These are phyloP conservation scores for Nakaseomyces nivariensis DNA, from an alignment of 1,139 yeast species.

Conservation along the genomic window DNA sequence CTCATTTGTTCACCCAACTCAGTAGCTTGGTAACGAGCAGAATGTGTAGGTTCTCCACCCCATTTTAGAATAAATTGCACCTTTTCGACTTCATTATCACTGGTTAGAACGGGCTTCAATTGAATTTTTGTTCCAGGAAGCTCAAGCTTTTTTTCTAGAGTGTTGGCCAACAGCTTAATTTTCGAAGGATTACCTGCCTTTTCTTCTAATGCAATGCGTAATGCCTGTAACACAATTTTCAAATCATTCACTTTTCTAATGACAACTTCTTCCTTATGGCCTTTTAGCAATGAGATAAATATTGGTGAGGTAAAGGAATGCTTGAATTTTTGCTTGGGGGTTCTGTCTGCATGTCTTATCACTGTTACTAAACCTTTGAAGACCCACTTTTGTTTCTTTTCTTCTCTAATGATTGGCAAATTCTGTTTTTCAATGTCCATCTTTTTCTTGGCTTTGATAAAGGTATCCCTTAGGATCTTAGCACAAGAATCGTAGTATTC, in stretches of 20 bases:
- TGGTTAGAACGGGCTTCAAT: conserved; percentile 73
- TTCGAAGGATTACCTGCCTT: conserved; percentile 73
- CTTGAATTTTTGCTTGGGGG: conserved; percentile 97
- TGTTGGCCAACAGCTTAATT: conserved; percentile 63
- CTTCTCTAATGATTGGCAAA: conserved; percentile 38
- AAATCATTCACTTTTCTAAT: conserved; percentile 83
- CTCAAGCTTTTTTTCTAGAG: conserved; percentile 77
- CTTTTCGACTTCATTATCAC: conserved; percentile 73
- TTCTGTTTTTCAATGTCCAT: conserved; percentile 34
- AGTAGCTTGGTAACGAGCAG: conserved; percentile 87
- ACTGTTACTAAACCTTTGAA: conserved; percentile 88
- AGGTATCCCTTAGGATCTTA: conserved; percentile 62
- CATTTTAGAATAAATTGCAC: conserved; percentile 93
- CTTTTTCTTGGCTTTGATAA: conserved; percentile 49
- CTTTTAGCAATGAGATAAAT: conserved; percentile 79
- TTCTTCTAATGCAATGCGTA: conserved; percentile 68
- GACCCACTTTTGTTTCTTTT: conserved; percentile 92
- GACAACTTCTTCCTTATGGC: conserved; percentile 92
- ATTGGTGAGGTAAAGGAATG: conserved; percentile 85
- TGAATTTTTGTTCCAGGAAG: conserved; percentile 97
- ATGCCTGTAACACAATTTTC: conserved; percentile 76
- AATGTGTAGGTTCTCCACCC: conserved; percentile 99
- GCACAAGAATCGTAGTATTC: conserved; percentile 83
- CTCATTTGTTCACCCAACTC: conserved; percentile 95
- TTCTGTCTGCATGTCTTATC: conserved; percentile 94